These are phyloP conservation scores for Cicer cuneatum DNA, from an alignment of 306 rosid genomes.

Conservation along the genomic window DNA sequence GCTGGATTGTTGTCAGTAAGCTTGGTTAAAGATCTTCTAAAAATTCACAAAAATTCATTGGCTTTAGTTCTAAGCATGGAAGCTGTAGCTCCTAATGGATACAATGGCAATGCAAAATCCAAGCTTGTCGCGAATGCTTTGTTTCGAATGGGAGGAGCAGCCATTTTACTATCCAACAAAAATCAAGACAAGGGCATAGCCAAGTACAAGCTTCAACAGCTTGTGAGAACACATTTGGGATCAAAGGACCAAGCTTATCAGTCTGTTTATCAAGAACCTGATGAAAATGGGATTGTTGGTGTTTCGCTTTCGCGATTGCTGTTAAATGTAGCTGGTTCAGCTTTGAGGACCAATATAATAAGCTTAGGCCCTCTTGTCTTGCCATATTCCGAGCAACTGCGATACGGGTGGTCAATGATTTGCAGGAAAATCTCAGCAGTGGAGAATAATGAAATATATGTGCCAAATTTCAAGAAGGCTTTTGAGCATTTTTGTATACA, in stretches of 20 bases:
- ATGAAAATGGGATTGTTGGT: constrained; percentile 54
- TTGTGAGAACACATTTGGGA: constrained; percentile 67
- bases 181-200: constrained; percentile 57
- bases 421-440: constrained; percentile 44
- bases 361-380: constrained; percentile 61
- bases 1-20: constrained; percentile 69
- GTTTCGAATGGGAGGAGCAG: constrained; percentile 81
- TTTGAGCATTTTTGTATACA: constrained; percentile 78
- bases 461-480: constrained; percentile 65
- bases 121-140: constrained; percentile 65
- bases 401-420: constrained; percentile 50
- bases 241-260: constrained; percentile 63
- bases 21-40: constrained; percentile 66
- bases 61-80: constrained; percentile 78
- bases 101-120: constrained; percentile 58
- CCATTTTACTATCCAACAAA: constrained; percentile 64
- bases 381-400: constrained; percentile 69
- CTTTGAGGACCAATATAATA: constrained; percentile 59
- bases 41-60: constrained; percentile 61
- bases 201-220: constrained; percentile 67
- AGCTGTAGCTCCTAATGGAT: constrained; percentile 63
- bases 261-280: constrained; percentile 63
- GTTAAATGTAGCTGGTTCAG: constrained; percentile 60
- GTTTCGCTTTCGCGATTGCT: constrained; percentile 62
- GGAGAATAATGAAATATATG: constrained; percentile 46